Percentiles rank a stretch among this genome's conserved stretches.
These are phyloP conservation scores for Corniculantispora saksenae DNA, from an alignment of 2,329 filamentous ascomycete genomes.

Conservation along the genomic window DNA sequence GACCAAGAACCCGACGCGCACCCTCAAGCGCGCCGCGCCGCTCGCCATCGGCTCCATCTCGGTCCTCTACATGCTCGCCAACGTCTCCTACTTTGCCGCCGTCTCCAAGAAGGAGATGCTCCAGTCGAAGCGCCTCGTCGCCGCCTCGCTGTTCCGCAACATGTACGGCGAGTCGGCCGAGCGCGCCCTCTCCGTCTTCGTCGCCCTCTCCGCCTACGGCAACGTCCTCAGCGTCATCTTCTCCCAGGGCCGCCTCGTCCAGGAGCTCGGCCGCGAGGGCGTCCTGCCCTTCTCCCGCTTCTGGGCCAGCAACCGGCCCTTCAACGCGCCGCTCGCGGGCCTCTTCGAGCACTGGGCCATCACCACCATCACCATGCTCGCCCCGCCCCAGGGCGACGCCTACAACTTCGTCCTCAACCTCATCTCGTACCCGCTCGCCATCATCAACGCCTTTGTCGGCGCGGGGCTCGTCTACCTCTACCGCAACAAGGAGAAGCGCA, in stretches of 20 bases:
- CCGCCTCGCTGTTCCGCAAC: slow-evolving; percentile 57
- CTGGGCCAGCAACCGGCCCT: slow-evolving; percentile 65
- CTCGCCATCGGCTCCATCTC: slow-evolving; percentile 59
- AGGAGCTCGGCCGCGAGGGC: slow-evolving; percentile 66
- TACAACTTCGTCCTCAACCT: slow-evolving; percentile 66
- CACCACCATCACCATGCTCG: slow-evolving; percentile 65
- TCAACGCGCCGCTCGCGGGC: slow-evolving; percentile 62
- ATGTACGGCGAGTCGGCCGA: slow-evolving; percentile 56
- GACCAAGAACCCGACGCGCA: slow-evolving; percentile 64
- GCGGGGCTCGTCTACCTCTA: slow-evolving; percentile 56
- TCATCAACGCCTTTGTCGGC: slow-evolving; percentile 57
- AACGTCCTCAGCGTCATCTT: slow-evolving; percentile 70
- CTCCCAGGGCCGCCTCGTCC: slow-evolving; percentile 65
- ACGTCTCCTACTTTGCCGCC: slow-evolving; percentile 66
- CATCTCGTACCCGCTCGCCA: slow-evolving; percentile 64
- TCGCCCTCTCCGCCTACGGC: slow-evolving; percentile 67
- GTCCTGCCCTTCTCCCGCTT: slow-evolving; percentile 64
- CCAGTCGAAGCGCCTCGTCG: slow-evolving; percentile 51
- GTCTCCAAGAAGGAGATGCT: slow-evolving; percentile 56
- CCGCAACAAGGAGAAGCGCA: slow-evolving; percentile 45
- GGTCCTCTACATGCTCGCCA: slow-evolving; percentile 65
- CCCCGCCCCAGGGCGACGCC: slow-evolving; percentile 66
- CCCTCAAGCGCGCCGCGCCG: slow-evolving; percentile 65
- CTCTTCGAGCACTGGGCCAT: slow-evolving; percentile 66
- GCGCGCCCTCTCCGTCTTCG: slow-evolving; percentile 63